phyloP scores from a whole-genome alignment of 2,329 filamentous ascomycete genomes.

The Colletotrichum phormii region DNA sequence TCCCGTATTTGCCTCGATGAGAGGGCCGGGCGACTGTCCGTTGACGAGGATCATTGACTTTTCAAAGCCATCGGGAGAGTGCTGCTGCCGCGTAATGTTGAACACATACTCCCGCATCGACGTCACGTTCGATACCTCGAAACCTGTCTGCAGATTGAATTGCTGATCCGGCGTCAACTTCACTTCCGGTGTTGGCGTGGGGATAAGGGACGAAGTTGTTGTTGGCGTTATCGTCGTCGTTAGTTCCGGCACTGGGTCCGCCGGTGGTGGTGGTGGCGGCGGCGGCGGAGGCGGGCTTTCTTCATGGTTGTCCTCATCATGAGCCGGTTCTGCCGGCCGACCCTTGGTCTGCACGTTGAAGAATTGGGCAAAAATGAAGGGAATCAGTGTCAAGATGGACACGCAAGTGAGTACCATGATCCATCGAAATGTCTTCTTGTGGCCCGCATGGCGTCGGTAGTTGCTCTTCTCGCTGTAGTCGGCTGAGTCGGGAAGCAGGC shows the following conservation, averaged over 20 bases:
- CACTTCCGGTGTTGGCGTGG: slow-evolving; percentile 22
- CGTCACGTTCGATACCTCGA: slow-evolving; percentile 14
- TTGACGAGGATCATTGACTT: slow-evolving; percentile 70
- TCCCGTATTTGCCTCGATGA: slow-evolving; percentile 61
- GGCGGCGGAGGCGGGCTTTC: slow-evolving; percentile 1
- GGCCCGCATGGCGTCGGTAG: slow-evolving; percentile 17
- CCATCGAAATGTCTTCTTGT: slow-evolving; percentile 28
- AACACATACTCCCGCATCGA: slow-evolving; percentile 64
- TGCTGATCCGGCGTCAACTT: slow-evolving; percentile 25
- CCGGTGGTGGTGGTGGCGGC: neutral
- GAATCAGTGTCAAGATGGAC: slow-evolving; percentile 27
- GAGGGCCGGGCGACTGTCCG: slow-evolving; percentile 74
- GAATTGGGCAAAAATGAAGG: slow-evolving; percentile 33
- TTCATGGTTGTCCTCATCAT: slow-evolving; percentile 17
- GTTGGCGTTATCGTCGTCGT: slow-evolving; percentile 2
- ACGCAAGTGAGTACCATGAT: slow-evolving; percentile 30
- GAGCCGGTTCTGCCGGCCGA: slow-evolving; percentile 15
- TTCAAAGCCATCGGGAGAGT: slow-evolving; percentile 67
- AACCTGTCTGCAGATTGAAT: slow-evolving; percentile 25
- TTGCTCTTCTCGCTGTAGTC: slow-evolving; percentile 15
- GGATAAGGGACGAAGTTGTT: slow-evolving; percentile 2
- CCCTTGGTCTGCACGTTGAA: slow-evolving; percentile 27
- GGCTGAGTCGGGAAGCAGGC: slow-evolving; percentile 17
- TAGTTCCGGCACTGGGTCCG: slow-evolving; percentile 2
- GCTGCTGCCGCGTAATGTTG: slow-evolving; percentile 59